These are phyloP conservation scores for Herpetomonas tarakana DNA, from an alignment of 208 protist genomes.

Conservation along the genomic window DNA sequence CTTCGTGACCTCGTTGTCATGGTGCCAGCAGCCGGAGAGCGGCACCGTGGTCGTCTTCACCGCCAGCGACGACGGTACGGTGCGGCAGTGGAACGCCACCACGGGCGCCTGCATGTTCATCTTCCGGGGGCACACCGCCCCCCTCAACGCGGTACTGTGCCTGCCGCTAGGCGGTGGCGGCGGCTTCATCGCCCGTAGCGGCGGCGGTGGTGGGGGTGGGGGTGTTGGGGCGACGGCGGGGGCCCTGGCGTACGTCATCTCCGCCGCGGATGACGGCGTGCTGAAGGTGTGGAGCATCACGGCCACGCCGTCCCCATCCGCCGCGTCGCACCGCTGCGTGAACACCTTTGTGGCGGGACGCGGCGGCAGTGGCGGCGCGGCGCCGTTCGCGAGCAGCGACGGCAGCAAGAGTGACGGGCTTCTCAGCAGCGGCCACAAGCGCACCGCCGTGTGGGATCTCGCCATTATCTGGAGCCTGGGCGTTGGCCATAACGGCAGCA, in stretches of 20 bases:
- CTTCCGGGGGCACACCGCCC: constrained; percentile 30
- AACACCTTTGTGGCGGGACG: constrained; percentile 24
- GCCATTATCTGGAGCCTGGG: not conserved
- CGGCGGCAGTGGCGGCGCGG: not conserved
- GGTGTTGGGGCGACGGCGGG: not conserved
- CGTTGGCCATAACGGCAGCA: no score
- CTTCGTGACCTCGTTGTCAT: constrained; percentile 16
- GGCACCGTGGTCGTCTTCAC: constrained; percentile 24
- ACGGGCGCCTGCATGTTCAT: constrained; percentile 39
- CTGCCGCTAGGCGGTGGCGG: constrained; percentile 7
- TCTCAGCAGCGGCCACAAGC: not conserved
- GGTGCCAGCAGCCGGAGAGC: constrained; percentile 8
- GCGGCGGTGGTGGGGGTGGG: no score
- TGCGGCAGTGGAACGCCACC: constrained; percentile 44
- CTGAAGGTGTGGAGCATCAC: constrained; percentile 36
- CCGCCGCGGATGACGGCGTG: constrained; percentile 24
- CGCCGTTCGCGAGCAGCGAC: not conserved
- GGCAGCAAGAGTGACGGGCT: not conserved
- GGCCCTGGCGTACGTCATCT: constrained; percentile 26
- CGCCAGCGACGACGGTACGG: constrained; percentile 47
- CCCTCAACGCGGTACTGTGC: constrained; percentile 34
- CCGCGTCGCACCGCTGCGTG: constrained; percentile 25
- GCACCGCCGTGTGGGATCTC: constrained; percentile 25
- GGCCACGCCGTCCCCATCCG: not conserved
- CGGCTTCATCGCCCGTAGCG: no score